phyloP scores from a whole-genome alignment of 2,329 filamentous ascomycete species.

The Diaporthe nobilis region DNA sequence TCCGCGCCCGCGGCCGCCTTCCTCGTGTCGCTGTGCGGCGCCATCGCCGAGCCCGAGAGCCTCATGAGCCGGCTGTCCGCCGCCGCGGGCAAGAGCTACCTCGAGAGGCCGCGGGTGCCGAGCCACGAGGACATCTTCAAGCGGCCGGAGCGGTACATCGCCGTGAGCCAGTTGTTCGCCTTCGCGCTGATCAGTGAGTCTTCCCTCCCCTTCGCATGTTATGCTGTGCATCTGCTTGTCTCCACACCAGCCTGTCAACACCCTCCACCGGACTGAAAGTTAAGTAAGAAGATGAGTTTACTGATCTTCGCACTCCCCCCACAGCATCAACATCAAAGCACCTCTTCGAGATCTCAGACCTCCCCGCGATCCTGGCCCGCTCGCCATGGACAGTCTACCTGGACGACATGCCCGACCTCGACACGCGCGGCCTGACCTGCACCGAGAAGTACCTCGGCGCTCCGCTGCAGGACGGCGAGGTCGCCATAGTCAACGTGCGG shows the following conservation, averaged over 20 bases:
- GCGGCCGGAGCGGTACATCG: conserved; percentile 77
- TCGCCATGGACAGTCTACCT: conserved; percentile 82
- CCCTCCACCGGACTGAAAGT: too few species aligned
- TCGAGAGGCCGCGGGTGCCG: conserved; percentile 67
- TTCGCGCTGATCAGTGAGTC: conserved; percentile 76
- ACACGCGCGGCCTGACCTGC: conserved; percentile 66
- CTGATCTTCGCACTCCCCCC: too few species aligned
- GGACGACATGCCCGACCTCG: conserved; percentile 72
- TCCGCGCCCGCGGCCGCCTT: conserved; percentile 39
- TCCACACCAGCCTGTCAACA: too few species aligned
- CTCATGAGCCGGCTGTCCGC: conserved; percentile 72
- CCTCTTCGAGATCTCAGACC: conserved; percentile 75
- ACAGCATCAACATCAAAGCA: conserved; percentile 72
- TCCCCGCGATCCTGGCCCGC: conserved; percentile 73
- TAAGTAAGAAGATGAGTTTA: too few species aligned
- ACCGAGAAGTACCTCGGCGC: conserved; percentile 78
- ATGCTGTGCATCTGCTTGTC: too few species aligned
- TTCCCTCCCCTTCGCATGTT: background rate
- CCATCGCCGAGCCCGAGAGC: conserved; percentile 64
- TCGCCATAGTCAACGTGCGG: conserved; percentile 76
- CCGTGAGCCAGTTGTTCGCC: conserved; percentile 78
- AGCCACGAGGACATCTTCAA: conserved; percentile 76
- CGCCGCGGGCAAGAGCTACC: conserved; percentile 73
- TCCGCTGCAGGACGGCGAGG: conserved; percentile 66
- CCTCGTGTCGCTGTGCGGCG: conserved; percentile 56